Evolutionary conservation across 2,329 filamentous ascomycete species (phyloP).

Genomic region (Hypoxylon sp.): DNA sequence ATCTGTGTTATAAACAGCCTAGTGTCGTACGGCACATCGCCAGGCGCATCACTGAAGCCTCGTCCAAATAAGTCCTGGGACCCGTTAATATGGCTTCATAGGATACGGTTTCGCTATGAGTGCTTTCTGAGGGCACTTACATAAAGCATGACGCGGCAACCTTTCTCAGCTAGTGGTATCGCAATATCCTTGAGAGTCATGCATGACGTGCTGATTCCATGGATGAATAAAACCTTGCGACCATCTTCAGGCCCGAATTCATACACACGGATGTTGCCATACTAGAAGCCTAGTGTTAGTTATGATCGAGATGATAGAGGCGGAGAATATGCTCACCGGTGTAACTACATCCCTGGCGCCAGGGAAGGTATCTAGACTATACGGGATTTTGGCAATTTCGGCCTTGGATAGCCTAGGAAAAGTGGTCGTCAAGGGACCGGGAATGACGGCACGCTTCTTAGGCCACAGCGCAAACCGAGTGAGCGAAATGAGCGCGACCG

Average conservation of each 20-base stretch:
- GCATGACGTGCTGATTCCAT: constrained; percentile 88
- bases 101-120: not conserved
- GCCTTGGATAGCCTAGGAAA: constrained; percentile 56
- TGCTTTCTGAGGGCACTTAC: constrained; percentile 55
- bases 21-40: constrained; percentile 78
- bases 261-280: constrained; percentile 82
- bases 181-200: constrained; percentile 79
- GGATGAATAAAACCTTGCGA: constrained; percentile 81
- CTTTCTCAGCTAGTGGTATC: constrained; percentile 74
- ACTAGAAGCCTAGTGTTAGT: constrained; percentile 57
- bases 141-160: constrained; percentile 86
- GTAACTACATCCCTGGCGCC: constrained; percentile 80
- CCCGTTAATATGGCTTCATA: constrained; percentile 23
- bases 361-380: constrained; percentile 78
- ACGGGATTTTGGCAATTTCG: constrained; percentile 61
- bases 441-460: constrained; percentile 57
- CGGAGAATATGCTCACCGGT: constrained; percentile 62
- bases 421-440: constrained; percentile 62
- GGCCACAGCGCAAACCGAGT: constrained; percentile 59
- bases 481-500: constrained; percentile 58
- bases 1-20: constrained; percentile 81
- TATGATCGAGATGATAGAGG: not conserved
- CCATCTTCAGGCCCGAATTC: constrained; percentile 85
- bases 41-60: constrained; percentile 75
- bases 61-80: constrained; percentile 76